Evolutionary conservation across 192 early-diverging fungal species (phyloP), one percentile per base, ranked within the genome.

Genomic region (Gamsiella multidivaricata): DNA sequence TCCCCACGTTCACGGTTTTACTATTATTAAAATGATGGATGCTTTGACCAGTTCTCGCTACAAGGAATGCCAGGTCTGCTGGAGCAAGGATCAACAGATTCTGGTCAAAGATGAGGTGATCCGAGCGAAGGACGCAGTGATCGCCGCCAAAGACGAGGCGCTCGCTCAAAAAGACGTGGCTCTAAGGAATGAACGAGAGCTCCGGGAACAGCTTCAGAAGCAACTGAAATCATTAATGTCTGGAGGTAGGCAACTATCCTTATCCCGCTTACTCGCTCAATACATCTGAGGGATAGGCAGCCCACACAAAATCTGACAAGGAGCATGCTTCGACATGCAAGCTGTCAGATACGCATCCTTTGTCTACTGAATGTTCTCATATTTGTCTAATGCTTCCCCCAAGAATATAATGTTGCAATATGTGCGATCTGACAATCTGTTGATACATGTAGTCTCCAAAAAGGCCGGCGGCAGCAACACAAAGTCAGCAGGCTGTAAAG

Each of bases 81-180:
- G 56, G 57, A 66, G 70, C 31, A 73, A 73, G 54, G 55, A 73
- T 31, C 70, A 73, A 33, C 70, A 73, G 43, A 57, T 73, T 23
- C 32, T 45, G 0, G 61, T 50, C 50, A 74, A 74, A n/a, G 71
- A 74, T 39, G 63, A 74, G 26, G 71, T 66, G 22, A 74, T 74
- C 26, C 54, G 51, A 28, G 71, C 71, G 23, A 74, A 74, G 33
- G 71, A 74, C 37, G 57, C 39, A 29, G 57, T 45, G 20, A 59
- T 59, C 14, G 57, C 57, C 2, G 57, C 57, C 23, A 59, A 59
- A 37, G 57, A 59, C 28, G 58, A 70, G 10, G 63, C 71, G 8
- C 65, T 74, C 39, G 71, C 71, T 46, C 71, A 66, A 20, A 74
- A 74, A 43, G 71, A 74, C 22, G 29, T 26, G 22, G 63, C 71